Percentiles rank a stretch among this genome's conserved stretches.
Conservation (phyloP, 1,284 basidiomycete species). For the Porogramme epimiltina region DNA sequence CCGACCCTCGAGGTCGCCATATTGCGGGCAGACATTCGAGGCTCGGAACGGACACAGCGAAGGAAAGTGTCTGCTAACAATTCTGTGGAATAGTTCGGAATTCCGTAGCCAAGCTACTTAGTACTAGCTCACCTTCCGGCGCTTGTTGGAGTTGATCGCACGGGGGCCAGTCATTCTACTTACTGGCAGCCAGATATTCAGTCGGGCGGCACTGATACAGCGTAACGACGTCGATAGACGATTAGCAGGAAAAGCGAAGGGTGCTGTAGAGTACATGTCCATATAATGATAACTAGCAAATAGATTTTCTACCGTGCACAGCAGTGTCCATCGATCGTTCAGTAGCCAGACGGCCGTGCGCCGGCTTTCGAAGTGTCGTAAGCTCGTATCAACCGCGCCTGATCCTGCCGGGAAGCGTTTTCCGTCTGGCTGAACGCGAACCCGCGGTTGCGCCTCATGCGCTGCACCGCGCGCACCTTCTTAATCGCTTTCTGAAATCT, state of each 20-base stretch:
- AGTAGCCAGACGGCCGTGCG: slow-evolving; percentile 74
- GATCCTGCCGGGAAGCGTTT: slow-evolving; percentile 79
- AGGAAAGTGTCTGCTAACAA: too few relatives aligned
- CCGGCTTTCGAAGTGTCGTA: slow-evolving; percentile 85
- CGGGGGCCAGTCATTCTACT: too few relatives aligned
- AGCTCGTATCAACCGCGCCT: slow-evolving; percentile 83
- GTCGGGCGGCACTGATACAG: too few relatives aligned
- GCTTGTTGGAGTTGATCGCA: too few relatives aligned
- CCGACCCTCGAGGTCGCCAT: too few relatives aligned
- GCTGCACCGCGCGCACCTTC: slow-evolving; percentile 94
- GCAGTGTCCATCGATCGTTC: slow-evolving; percentile 8
- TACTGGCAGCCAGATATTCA: too few relatives aligned
- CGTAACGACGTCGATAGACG: not conserved
- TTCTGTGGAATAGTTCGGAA: too few relatives aligned
- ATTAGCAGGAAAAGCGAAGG: slow-evolving; percentile 21
- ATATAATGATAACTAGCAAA: slow-evolving; percentile 26
- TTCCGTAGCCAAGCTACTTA: too few relatives aligned
- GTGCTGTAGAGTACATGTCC: slow-evolving; percentile 33
- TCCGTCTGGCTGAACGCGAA: slow-evolving; percentile 98
- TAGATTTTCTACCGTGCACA: slow-evolving; percentile 7
- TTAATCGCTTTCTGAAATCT: slow-evolving; percentile 98
- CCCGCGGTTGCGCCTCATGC: slow-evolving; percentile 91
- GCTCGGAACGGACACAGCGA: too few relatives aligned
- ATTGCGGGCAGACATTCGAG: too few relatives aligned
- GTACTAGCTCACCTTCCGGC: too few relatives aligned